phyloP scores from a whole-genome alignment of 176 grass and related monocot species.

The Chloris gayana region DNA sequence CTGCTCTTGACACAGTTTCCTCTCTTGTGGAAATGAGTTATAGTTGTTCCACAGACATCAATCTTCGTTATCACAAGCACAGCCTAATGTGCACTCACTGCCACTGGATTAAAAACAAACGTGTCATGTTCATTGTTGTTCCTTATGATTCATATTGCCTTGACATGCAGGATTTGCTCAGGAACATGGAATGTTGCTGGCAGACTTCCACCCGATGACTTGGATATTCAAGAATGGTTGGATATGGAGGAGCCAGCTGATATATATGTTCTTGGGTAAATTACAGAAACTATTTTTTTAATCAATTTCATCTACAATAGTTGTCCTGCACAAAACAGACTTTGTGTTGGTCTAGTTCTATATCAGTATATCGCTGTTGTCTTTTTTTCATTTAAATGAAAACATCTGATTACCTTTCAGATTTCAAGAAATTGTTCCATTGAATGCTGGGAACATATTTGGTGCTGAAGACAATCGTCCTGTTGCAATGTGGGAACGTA shows the following conservation, averaged over 20 bases:
- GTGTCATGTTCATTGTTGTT: not conserved
- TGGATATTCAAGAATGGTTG: constrained; percentile 86
- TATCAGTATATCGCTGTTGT: not conserved
- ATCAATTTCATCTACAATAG: constrained; percentile 14
- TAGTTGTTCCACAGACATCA: constrained; percentile 7
- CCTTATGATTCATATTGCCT: constrained; percentile 20
- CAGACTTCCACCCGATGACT: constrained; percentile 65
- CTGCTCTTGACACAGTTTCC: not conserved
- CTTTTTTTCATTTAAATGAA: constrained; percentile 26
- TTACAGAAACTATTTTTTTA: constrained; percentile 1
- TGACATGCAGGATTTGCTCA: constrained; percentile 62
- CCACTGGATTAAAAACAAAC: constrained; percentile 8
- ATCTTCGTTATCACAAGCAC: not conserved
- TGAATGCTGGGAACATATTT: constrained; percentile 97
- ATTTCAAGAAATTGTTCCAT: constrained; percentile 98
- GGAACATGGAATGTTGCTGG: constrained; percentile 96
- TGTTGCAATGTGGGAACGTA: constrained; percentile 70
- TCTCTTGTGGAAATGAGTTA: constrained; percentile 11
- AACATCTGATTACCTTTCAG: constrained; percentile 43
- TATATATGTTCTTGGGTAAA: constrained; percentile 97
- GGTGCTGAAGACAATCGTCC: constrained; percentile 91
- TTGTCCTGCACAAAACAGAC: not conserved
- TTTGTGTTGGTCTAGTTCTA: constrained; percentile 13
- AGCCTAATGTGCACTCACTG: not conserved
- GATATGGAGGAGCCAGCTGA: constrained; percentile 88